Evolutionary conservation across 1,284 basidiomycete species (phyloP).

Genomic region (Volvariella surrecta): DNA sequence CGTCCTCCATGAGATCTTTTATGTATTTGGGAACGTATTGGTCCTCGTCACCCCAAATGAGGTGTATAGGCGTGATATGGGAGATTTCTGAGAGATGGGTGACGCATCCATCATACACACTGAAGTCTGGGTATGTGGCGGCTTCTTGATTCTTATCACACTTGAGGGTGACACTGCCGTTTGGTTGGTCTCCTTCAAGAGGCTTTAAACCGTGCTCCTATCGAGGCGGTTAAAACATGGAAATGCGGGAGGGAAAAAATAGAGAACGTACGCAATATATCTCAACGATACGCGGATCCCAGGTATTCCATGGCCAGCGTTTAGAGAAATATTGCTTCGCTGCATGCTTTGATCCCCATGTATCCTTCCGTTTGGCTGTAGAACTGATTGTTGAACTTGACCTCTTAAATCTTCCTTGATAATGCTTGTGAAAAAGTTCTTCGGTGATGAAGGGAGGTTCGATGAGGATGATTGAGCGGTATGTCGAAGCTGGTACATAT

Average conservation of each 20-base stretch:
- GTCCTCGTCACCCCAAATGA: slow-evolving; percentile 29
- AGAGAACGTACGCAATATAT: slow-evolving; percentile 23
- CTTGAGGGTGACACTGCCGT: slow-evolving; percentile 33
- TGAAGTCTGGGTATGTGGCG: slow-evolving; percentile 28
- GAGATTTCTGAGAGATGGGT: slow-evolving; percentile 23
- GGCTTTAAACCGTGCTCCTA: slow-evolving; percentile 13
- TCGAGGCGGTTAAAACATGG: no score
- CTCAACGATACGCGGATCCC: slow-evolving; percentile 28
- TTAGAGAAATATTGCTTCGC: slow-evolving; percentile 29
- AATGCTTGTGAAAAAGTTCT: slow-evolving; percentile 23
- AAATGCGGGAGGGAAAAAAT: no score
- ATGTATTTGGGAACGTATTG: slow-evolving; percentile 32
- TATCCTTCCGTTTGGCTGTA: slow-evolving; percentile 26
- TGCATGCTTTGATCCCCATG: slow-evolving; percentile 25
- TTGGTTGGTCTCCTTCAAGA: slow-evolving; percentile 21
- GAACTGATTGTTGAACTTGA: slow-evolving; percentile 27
- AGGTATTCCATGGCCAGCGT: slow-evolving; percentile 31
- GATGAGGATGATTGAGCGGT: slow-evolving; percentile 28
- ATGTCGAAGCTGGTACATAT: slow-evolving; percentile 13
- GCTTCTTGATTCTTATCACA: slow-evolving; percentile 33
- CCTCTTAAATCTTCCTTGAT: slow-evolving; percentile 24
- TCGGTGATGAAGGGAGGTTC: slow-evolving; percentile 31
- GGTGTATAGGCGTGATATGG: slow-evolving; percentile 26
- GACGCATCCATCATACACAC: slow-evolving; percentile 31
- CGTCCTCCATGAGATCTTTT: slow-evolving; percentile 31